Base-by-base conservation (phyloP, 345 rosid species). In the Clarkia xantiana region DNA sequence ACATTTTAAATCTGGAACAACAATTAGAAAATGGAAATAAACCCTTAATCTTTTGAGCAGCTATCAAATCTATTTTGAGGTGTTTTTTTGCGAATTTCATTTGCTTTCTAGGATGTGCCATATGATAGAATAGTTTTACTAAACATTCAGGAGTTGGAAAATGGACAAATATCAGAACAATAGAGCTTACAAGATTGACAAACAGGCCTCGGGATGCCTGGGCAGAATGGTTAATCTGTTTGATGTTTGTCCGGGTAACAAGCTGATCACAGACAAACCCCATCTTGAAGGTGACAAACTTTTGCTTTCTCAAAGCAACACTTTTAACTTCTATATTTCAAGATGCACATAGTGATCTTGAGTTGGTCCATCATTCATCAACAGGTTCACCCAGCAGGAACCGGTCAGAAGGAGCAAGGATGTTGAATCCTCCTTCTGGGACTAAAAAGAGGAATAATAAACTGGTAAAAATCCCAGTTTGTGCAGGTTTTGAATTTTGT, bases 171-270 rank as follows among this genome's bases (percentile, higher is more conserved):
- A 62, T 51, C 73, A 65, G 63, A 70, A 67, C 36, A 68, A 49
- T 42, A 82, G 76, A 57, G 68, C 60, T 57, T 84, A 69, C 14
- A 68, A 65, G 44, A 57, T 55, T 15, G 87, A 85, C 51, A 77
- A 60, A 44, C 76, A 65, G 7, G 50, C 75, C 67, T 79, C 94
- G 47, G 97, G 97, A 71, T 85, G 82, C 69, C 63, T 77, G 71
- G 82, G 77, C 56, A 62, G 76, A 49, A 77, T 77, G 82, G 75
- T 77, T 57, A 77, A 76, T 71, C 70, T 85, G 40, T 80, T 85
- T 61, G 88, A 85, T 68, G 60, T 76, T 48, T 69, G 72, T 58
- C 50, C 68, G 45, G 83, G 74, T 53, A 85, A 71, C 50, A 68
- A 53, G 75, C 76, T 68, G 55, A 79, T 77, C 16, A 63, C 68